phyloP scores from a whole-genome alignment of 179 eudicot species.

The Beta lomatogona region DNA sequence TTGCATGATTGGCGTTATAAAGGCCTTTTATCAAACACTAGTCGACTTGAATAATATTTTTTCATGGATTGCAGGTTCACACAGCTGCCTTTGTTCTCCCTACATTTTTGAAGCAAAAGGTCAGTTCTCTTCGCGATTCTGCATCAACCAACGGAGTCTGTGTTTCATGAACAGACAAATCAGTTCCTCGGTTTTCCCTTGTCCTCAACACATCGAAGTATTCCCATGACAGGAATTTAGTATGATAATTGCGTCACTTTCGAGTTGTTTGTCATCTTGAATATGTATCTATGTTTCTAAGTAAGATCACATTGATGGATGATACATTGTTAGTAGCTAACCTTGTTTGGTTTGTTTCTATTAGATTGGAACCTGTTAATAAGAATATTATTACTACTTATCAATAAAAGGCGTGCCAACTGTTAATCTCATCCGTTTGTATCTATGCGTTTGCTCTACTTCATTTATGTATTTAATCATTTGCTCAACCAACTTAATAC shows the following conservation, averaged over 20 bases:
- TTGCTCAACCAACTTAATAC: no score
- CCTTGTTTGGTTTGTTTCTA: not conserved
- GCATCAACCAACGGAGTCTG: constrained; percentile 21
- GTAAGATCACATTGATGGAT: not conserved
- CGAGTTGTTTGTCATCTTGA: not conserved
- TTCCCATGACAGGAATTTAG: constrained; percentile 7
- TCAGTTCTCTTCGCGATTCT: constrained; percentile 48
- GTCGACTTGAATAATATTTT: not conserved
- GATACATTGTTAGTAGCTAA: constrained; percentile 13
- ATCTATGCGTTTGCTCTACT: not conserved
- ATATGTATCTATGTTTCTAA: constrained; percentile 1
- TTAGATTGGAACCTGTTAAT: not conserved
- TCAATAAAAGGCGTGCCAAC: not conserved
- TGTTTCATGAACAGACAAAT: not conserved
- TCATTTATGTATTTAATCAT: not conserved
- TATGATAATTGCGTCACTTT: not conserved
- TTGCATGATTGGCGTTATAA: no score
- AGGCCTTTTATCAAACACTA: not conserved
- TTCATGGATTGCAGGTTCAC: constrained; percentile 56
- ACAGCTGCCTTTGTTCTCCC: constrained; percentile 87
- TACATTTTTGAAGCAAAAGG: constrained; percentile 71
- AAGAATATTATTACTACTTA: not conserved
- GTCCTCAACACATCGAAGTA: not conserved
- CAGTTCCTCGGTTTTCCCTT: not conserved
- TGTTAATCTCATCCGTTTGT: not conserved